Percentiles rank a stretch among this genome's conserved stretches.
phyloP scores from a whole-genome alignment of 495 filamentous ascomycete species.

The Trichocladium antarcticum region DNA sequence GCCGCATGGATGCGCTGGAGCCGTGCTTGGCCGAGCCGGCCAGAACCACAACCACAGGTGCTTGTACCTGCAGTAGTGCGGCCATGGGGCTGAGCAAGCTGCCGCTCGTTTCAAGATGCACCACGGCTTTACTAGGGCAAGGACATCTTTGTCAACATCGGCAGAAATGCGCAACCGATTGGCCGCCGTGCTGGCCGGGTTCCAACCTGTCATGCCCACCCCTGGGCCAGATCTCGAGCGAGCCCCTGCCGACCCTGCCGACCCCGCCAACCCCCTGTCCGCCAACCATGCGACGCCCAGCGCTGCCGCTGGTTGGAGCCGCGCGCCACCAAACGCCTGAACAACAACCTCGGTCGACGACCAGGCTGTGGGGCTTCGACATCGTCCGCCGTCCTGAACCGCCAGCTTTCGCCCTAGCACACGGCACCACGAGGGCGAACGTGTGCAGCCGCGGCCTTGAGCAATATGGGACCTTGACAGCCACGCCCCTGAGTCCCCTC shows the following conservation, averaged over 20 bases:
- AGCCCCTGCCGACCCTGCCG: constrained; percentile 15
- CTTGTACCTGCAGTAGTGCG: constrained; percentile 21
- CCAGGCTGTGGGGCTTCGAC: not conserved
- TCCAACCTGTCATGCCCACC: not conserved
- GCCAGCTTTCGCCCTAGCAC: not conserved
- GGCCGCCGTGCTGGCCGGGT: constrained; percentile 2
- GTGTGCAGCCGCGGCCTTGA: too few species aligned
- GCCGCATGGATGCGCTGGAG: not conserved
- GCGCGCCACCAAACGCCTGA: constrained; percentile 8
- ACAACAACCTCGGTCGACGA: not conserved
- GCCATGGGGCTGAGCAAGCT: constrained; percentile 14
- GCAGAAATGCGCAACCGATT: constrained; percentile 19
- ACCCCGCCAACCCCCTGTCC: constrained; percentile 1
- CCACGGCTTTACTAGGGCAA: not conserved
- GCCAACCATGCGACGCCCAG: constrained; percentile 3
- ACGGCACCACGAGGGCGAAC: not conserved
- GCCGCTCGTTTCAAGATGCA: constrained; percentile 8
- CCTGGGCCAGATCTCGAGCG: constrained; percentile 11
- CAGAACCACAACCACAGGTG: too few species aligned
- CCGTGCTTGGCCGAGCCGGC: not conserved
- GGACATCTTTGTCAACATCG: constrained; percentile 2
- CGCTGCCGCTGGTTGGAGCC: constrained; percentile 8
- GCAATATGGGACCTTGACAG: not conserved
- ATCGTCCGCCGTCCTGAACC: not conserved
- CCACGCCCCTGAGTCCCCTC: not conserved